Evolutionary conservation across 345 rosid genomes (phyloP), one percentile per base, ranked within the genome.

Genomic region (Sonneratia caseolaris): DNA sequence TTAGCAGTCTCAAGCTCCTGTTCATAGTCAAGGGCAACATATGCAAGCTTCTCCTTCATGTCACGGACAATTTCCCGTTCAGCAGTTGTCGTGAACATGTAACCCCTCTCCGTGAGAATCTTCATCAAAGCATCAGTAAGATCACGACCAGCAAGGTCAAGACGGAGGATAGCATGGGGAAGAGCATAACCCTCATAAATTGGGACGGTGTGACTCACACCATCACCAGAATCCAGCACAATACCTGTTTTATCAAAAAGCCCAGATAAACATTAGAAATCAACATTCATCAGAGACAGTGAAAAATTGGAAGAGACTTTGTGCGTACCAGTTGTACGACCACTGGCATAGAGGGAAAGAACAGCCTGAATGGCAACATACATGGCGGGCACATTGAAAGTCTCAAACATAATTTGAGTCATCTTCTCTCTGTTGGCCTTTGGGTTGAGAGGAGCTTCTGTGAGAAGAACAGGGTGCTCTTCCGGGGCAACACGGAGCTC

Each of bases 41-140:
- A 86, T 18, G 87, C 87, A 13, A 86, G 89, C 75, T 86, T 86
- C 76, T 86, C 96, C 85, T 90, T 90, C 86, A 89, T 85, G 86
- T 89, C 96, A 79, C 96, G 89, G 73, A 89, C 96, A 81, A 89
- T 89, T 87, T 90, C 96, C 81, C 92, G 91, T 49, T 90, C 96
- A 1, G 89, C 89, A 51, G 89, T 83, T 75, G 89, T 86, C 79
- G 89, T 86, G 79, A 86, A 86, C 85, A 82, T 81, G 78, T 86
- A 86, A n/a, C 89, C 89, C 79, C 89, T 83, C 79, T 86, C 89
- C 0, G 89, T 86, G 66, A 86, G 82, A 71, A 86, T 86, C 81
- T 86, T 86, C 87, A 86, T 86, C 78, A 86, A 71, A 19, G 89
- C 77, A 79, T 86, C 89, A 0, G 89, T 86, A n/a, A 86, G 87